Base-by-base conservation (phyloP, 345 rosid genomes). In the Mangifera indica region DNA sequence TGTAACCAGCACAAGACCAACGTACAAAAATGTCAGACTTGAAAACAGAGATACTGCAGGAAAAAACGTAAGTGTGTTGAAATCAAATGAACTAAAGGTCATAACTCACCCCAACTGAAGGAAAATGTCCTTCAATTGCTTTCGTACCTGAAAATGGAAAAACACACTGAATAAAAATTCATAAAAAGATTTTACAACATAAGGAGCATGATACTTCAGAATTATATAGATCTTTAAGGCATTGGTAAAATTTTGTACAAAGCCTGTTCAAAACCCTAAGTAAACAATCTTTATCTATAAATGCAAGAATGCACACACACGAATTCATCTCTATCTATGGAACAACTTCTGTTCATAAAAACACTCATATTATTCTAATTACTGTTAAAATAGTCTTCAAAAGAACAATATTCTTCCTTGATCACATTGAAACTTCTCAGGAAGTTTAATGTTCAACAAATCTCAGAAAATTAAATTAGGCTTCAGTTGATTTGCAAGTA, bases 91-190 rank as follows among this genome's bases (percentile, higher is more conserved):
- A 34, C 58, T 29, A 72, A 72, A 67, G 37, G 54, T 14, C 12
- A 37, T 45, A 56, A 57, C 88, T 85, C 59, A 93, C 95, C 91
- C 91, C 93, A 91, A 88, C 76, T 82, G 87, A 71, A 83, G 89
- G 77, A 93, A 94, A 67, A 94, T 94, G 80, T 80, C 83, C 86
- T 90, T 91, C 69, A 94, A 66, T 70, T 89, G 91, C 59, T 88
- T 87, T 72, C 89, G 85, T 57, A 93, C 97, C 97, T 93, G 77
- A 49, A 83, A 61, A 70, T 42, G 51, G 32, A 63, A 69, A 55
- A 60, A 46, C 34, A 61, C 11, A 56, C 56, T 69, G 20, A 67
- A 29, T 46, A 13, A 60, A 21, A 57, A 26, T 15, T 70, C 22
- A 25, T 55, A 24, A 14, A n/a, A 15, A 72, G 4, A 24, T 57